A percentile compares a stretch with the other conserved stretches of the same genome.
These are phyloP conservation scores for Alternaria hordeiaustralica DNA, from an alignment of 2,329 filamentous ascomycete species.

Conservation along the genomic window DNA sequence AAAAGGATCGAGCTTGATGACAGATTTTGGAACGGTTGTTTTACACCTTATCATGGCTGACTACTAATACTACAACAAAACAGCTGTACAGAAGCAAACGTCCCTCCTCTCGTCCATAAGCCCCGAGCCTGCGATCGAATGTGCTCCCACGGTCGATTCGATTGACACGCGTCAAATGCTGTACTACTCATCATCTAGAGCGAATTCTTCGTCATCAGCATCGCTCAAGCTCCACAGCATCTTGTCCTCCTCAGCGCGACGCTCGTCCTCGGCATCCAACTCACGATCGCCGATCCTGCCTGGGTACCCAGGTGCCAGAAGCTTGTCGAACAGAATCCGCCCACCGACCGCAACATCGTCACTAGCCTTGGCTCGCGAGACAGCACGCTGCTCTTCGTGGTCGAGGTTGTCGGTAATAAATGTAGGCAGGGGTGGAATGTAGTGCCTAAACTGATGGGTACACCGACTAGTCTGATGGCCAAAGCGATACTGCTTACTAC, in stretches of 20 bases:
- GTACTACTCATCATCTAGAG: background rate
- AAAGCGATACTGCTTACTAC: background rate
- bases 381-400: background rate
- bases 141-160: background rate
- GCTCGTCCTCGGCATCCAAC: background rate
- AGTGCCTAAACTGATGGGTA: background rate
- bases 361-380: background rate
- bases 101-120: background rate
- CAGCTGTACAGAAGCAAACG: background rate
- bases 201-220: background rate
- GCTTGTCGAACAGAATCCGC: background rate
- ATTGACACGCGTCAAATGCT: background rate
- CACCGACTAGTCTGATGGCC: background rate
- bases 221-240: background rate
- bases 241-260: background rate
- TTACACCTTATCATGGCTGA: background rate
- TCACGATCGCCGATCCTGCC: background rate
- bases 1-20: background rate
- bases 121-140: background rate
- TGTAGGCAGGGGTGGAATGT: background rate
- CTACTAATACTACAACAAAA: background rate
- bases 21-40: background rate
- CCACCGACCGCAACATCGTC: background rate
- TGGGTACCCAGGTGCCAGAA: background rate
- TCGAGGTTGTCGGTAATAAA: background rate